Evolutionary conservation across 2,329 filamentous ascomycete genomes (phyloP).

Genomic region (Tothia fuscella): DNA sequence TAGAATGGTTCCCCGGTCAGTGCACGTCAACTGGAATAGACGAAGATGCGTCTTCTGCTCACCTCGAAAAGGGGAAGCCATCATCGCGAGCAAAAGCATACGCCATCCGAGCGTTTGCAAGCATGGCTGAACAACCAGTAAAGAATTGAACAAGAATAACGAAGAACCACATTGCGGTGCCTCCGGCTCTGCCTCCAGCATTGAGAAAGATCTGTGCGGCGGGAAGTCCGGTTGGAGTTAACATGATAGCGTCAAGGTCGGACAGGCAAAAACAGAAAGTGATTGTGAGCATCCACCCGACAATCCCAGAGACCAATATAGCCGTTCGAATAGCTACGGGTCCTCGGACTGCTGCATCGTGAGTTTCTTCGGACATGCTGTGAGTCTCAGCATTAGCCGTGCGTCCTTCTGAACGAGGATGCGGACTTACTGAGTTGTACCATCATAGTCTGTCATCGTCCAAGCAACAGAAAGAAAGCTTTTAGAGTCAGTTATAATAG

Average conservation of each 20-base stretch:
- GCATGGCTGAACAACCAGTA: slow-evolving; percentile 51
- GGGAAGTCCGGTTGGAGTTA: slow-evolving; percentile 47
- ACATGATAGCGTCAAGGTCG: slow-evolving; percentile 44
- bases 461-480: slow-evolving; percentile 44
- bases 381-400: slow-evolving; percentile 9
- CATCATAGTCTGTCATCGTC: slow-evolving; percentile 61
- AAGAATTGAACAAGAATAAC: slow-evolving; percentile 54
- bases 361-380: slow-evolving; percentile 55
- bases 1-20: slow-evolving; percentile 15
- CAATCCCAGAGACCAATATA: slow-evolving; percentile 45
- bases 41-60: slow-evolving; percentile 13
- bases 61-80: slow-evolving; percentile 48
- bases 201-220: slow-evolving; percentile 48
- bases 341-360: slow-evolving; percentile 48
- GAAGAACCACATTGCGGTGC: slow-evolving; percentile 49
- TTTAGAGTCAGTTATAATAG: slow-evolving; percentile 21
- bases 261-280: slow-evolving; percentile 51
- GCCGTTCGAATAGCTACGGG: slow-evolving; percentile 48
- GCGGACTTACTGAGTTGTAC: slow-evolving; percentile 46
- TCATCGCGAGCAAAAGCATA: slow-evolving; percentile 50
- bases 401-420: slow-evolving; percentile 13
- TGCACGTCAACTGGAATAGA: neutral
- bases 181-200: slow-evolving; percentile 44
- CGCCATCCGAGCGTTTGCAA: slow-evolving; percentile 51
- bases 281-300: slow-evolving; percentile 53